Conservation (phyloP, 306 rosid species). For the Acacia melanoxylon region DNA sequence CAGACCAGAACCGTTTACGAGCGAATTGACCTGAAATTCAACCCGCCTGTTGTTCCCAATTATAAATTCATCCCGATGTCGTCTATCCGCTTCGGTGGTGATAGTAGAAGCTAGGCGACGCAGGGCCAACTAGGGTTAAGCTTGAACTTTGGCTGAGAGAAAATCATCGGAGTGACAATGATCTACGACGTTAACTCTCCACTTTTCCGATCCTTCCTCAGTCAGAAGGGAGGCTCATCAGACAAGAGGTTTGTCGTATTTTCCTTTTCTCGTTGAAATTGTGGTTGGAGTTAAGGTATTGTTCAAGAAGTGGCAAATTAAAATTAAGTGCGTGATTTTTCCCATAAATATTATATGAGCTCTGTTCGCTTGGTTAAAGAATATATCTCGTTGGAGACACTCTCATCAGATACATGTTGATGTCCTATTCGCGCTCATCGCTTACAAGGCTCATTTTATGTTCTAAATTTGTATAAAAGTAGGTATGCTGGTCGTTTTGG, state of each 20-base stretch:
- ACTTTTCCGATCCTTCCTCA: constrained; percentile 96
- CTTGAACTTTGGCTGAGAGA: background rate
- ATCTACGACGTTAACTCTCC: constrained; percentile 97
- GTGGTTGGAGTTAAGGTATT: background rate
- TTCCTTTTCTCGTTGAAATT: background rate
- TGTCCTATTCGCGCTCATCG: background rate
- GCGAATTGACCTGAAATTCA: too few relatives aligned
- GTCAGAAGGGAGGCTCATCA: constrained; percentile 96
- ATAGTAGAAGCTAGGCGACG: background rate
- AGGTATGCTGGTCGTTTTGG: background rate
- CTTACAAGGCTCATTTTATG: background rate
- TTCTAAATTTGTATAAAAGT: background rate
- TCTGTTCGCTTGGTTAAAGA: background rate
- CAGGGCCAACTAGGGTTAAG: constrained; percentile 49
- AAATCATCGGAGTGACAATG: constrained; percentile 44
- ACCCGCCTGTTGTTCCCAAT: background rate
- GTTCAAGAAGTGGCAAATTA: background rate
- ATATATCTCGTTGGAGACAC: background rate
- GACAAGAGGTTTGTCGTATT: constrained; percentile 69
- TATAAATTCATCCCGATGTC: background rate
- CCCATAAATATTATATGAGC: background rate
- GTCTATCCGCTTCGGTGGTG: too few relatives aligned
- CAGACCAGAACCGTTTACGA: background rate
- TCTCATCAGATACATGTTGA: background rate
- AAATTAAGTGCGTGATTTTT: background rate